A percentile compares a stretch with the other conserved stretches of the same genome.
Evolutionary conservation across 371 early-diverging fungal species (phyloP).

Genomic region (Circinella minor): DNA sequence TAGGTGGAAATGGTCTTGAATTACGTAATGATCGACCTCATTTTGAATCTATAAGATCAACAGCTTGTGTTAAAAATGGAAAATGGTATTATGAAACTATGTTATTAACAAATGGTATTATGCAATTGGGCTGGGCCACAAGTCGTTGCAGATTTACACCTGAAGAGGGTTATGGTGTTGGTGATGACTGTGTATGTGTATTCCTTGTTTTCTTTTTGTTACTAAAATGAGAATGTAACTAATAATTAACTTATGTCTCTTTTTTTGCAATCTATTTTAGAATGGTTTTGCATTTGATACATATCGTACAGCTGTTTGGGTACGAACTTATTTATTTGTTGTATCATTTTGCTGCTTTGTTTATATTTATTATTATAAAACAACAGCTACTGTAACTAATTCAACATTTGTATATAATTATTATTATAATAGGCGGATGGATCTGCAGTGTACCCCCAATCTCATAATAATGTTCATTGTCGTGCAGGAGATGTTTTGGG

Average conservation of each 20-base stretch:
- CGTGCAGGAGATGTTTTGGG: conserved; percentile 53
- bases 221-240: too few relatives aligned
- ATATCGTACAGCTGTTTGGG: conserved; percentile 64
- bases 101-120: conserved; percentile 60
- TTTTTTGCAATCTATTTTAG: conserved; percentile 24
- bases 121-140: conserved; percentile 74
- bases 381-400: neutral
- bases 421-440: conserved; percentile 36
- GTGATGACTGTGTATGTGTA: conserved; percentile 60
- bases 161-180: conserved; percentile 68
- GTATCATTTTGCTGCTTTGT: neutral
- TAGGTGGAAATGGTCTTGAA: conserved; percentile 48
- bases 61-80: conserved; percentile 47
- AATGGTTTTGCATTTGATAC: conserved; percentile 68
- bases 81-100: conserved; percentile 71
- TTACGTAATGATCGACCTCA: conserved; percentile 51
- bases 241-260: neutral
- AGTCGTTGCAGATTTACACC: conserved; percentile 63
- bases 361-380: neutral
- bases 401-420: neutral
- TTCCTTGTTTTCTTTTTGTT: neutral
- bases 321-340: conserved; percentile 7
- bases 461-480: conserved; percentile 33
- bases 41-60: conserved; percentile 54
- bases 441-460: conserved; percentile 45